Evolutionary conservation across 176 grass and related monocot species (phyloP), one percentile per base, ranked within the genome.

Genomic region (Pontederia paniculata): DNA sequence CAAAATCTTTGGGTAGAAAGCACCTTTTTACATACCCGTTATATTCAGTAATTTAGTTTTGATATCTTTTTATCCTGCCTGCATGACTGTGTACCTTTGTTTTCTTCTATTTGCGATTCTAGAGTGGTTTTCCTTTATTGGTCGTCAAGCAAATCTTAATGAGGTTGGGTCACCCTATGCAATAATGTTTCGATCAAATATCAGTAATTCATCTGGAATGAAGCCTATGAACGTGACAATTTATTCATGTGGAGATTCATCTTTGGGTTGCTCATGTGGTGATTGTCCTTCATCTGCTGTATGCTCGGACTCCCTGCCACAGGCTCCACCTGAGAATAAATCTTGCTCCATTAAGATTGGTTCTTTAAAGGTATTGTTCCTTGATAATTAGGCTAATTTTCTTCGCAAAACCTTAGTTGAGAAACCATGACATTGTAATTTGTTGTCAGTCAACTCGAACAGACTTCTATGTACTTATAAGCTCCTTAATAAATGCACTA

Each of bases 221-320:
- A 91, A 75, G 69, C 86, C 93, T 54, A 72, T 98, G 63, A 98
- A 98, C 72, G 68, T 69, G 62, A 91, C 93, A 52, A 65, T 78
- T 66, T 98, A 98, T 89, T 88, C 93, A 66, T 98, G 93, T 64
- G 86, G 80, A 21, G 93, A 98, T 62, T 67, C 80, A 56, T 91
- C 93, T 79, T 68, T 98, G 54, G 93, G 86, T 22, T 98, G 93
- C 59, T 98, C 93, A 41, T 98, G 93, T 47, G 93, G 93, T n/a
- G 93, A 98, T 72, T 98, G 93, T 65, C 93, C 86, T 64, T 87
- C 83, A 51, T 81, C 85, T 72, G 63, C 72, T 77, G 86, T 68
- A 67, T 98, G 93, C 63, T 54, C 28, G 54, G 81, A 68, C 60
- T 84, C 82, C 67, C 57, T 63, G 43, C 42, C 51, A 31, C 62